Evolutionary conservation across 2,329 filamentous ascomycete species (phyloP), one percentile per base, ranked within the genome.

Genomic region (Myrmaecium sp.): DNA sequence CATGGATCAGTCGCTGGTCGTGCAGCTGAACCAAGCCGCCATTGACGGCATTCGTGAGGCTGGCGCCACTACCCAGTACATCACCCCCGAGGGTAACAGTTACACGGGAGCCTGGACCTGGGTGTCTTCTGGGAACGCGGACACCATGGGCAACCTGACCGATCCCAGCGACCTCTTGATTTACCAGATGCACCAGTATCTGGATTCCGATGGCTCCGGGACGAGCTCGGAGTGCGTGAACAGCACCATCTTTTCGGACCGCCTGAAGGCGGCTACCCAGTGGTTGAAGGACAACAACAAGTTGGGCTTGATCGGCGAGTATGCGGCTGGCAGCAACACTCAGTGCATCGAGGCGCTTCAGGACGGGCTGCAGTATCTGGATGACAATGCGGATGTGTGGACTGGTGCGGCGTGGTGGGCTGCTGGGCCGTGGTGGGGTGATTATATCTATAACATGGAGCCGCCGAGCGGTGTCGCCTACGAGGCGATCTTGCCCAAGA

Each of bases 121-220:
- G 65, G 49, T 58, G 9, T 56, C 43, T 3, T 48, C 47, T 9
- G 58, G 58, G 21, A 64, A 63, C 38, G 51, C 31, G 18, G 51
- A 53, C 4, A 48, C 51, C 23, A 52, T 64, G 31, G 52, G 57
- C 29, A 46, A 36, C 12, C 52, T 70, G 21, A 62, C 57, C 6
- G 66, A 71, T 33, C 54, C 64, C 0, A 32, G 51, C 23, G 48
- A 67, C 46, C 66, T 64, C 39, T 54, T 69, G 30, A 46, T 70
- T 41, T 69, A 65, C 46, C 62, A 70, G 39, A 69, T 70, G 66
- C 66, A 71, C 42, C 66, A 70, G 47, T 71, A 70, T 38, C 64
- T 70, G 19, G 66, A 71, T 46, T 50, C 46, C 0, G 65, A 69
- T 32, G 58, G 62, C 28, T 63, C 57, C 2, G 66, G 66, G 6